A percentile compares a stretch with the other conserved stretches of the same genome.
Evolutionary conservation across 495 filamentous ascomycete genomes (phyloP).

Genomic region (Aspergillus diversus): DNA sequence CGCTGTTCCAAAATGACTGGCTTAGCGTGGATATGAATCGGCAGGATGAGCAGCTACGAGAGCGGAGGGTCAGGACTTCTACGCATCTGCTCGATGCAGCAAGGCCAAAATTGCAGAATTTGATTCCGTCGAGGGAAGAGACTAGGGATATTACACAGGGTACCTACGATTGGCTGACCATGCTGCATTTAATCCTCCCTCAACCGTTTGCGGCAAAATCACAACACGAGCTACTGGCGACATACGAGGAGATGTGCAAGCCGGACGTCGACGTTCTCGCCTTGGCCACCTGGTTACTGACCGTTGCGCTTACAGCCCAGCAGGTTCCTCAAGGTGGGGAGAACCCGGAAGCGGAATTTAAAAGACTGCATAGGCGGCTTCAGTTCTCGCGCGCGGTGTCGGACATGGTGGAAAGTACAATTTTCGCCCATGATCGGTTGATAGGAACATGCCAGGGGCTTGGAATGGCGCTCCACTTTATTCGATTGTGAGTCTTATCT

Average conservation of each 20-base stretch:
- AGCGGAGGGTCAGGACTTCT: conserved; percentile 17
- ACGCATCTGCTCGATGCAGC: conserved; percentile 16
- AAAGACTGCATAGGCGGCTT: conserved; percentile 8
- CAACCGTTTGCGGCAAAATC: conserved; percentile 22
- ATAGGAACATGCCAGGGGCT: conserved; percentile 27
- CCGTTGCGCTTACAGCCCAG: conserved; percentile 30
- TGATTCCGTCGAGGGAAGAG: conserved; percentile 30
- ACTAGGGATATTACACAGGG: conserved; percentile 16
- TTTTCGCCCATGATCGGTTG: conserved; percentile 29
- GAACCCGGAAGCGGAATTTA: neutral
- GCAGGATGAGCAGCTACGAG: conserved; percentile 8
- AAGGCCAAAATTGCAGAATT: conserved; percentile 22
- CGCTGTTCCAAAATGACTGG: conserved; percentile 38
- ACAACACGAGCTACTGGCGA: conserved; percentile 21
- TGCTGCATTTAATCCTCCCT: conserved; percentile 26
- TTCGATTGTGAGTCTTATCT: conserved; percentile 30
- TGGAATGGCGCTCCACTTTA: conserved; percentile 26
- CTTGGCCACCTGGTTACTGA: conserved; percentile 31
- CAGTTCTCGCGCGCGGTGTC: conserved; percentile 23
- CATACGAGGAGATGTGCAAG: conserved; percentile 28
- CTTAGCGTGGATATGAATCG: conserved; percentile 23
- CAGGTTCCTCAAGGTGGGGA: conserved; percentile 22
- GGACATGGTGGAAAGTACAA: conserved; percentile 26
- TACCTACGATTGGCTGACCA: conserved; percentile 30
- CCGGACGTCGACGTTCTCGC: conserved; percentile 27